phyloP scores from a whole-genome alignment of 495 filamentous ascomycete species.

The Podospora comata region DNA sequence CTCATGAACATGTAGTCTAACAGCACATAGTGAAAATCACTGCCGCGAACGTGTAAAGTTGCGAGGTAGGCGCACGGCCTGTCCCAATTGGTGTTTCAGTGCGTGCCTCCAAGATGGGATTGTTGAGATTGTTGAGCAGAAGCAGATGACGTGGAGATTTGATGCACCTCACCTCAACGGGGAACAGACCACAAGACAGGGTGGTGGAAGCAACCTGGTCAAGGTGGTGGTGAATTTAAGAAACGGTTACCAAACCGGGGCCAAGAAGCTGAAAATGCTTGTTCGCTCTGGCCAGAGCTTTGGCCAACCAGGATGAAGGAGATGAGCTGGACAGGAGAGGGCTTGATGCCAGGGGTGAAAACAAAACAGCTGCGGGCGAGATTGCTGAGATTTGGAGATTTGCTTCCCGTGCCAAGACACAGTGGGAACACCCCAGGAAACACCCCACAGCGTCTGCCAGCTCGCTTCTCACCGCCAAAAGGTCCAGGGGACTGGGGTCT shows the following conservation, averaged over 20 bases:
- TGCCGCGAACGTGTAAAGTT: too few species aligned
- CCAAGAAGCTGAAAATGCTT: background rate
- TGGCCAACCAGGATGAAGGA: background rate
- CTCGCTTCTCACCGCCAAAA: background rate
- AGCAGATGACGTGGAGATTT: background rate
- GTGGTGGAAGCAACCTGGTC: background rate
- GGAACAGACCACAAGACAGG: background rate
- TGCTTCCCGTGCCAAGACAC: background rate
- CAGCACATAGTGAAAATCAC: too few species aligned
- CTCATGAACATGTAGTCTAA: too few species aligned
- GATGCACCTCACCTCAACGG: background rate
- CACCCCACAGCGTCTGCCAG: background rate
- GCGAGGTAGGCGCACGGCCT: background rate
- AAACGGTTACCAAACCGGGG: background rate
- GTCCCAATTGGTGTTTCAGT: background rate
- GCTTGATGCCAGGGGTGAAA: background rate
- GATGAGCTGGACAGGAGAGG: background rate
- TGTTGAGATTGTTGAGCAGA: background rate
- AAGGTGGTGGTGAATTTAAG: background rate
- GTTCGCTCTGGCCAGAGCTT: background rate
- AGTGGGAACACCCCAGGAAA: background rate
- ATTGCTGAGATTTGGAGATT: background rate
- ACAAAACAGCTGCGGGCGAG: background rate
- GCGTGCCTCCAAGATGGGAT: background rate
- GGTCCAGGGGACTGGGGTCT: background rate